Evolutionary conservation across 805 yeast species (phyloP).

Genomic region (Saccharomycopsis lassenensis): DNA sequence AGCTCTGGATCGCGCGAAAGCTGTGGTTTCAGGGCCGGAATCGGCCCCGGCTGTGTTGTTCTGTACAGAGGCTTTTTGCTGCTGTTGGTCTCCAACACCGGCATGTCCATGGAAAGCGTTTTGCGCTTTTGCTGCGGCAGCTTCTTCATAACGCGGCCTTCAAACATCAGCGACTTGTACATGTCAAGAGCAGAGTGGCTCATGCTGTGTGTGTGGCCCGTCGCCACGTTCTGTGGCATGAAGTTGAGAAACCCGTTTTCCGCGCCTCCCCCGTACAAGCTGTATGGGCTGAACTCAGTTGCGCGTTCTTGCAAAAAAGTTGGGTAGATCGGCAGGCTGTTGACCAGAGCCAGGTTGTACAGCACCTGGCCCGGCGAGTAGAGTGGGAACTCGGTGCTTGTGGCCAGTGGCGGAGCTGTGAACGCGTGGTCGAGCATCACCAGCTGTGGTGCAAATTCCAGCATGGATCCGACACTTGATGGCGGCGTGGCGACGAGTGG

Average conservation of each 20-base stretch:
- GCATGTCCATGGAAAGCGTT: slow-evolving; percentile 4
- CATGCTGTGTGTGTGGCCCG: slow-evolving; percentile 1
- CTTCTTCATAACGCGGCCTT: background rate
- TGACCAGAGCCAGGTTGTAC: background rate
- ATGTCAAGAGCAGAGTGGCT: background rate
- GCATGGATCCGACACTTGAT: no score
- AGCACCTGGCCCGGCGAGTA: no score
- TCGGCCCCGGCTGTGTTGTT: slow-evolving; percentile 27
- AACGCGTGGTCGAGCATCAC: no score
- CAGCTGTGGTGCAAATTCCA: no score
- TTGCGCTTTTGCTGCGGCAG: slow-evolving; percentile 2
- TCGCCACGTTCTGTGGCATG: background rate
- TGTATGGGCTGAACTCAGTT: slow-evolving; percentile 13
- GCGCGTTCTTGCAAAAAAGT: slow-evolving; percentile 4
- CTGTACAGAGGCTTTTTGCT: slow-evolving; percentile 11
- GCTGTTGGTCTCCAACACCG: slow-evolving; percentile 2
- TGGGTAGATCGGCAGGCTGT: slow-evolving; percentile 6
- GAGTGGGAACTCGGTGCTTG: no score
- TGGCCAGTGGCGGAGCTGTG: no score
- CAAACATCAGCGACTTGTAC: background rate
- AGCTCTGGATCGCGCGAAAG: slow-evolving; percentile 20
- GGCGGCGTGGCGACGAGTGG: no score
- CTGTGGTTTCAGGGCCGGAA: slow-evolving; percentile 24
- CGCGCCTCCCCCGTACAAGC: background rate
- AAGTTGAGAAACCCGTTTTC: background rate